Evolutionary conservation across 352 stramenopile genomes (phyloP).

Genomic region (Phytophthora gonapodyides): DNA sequence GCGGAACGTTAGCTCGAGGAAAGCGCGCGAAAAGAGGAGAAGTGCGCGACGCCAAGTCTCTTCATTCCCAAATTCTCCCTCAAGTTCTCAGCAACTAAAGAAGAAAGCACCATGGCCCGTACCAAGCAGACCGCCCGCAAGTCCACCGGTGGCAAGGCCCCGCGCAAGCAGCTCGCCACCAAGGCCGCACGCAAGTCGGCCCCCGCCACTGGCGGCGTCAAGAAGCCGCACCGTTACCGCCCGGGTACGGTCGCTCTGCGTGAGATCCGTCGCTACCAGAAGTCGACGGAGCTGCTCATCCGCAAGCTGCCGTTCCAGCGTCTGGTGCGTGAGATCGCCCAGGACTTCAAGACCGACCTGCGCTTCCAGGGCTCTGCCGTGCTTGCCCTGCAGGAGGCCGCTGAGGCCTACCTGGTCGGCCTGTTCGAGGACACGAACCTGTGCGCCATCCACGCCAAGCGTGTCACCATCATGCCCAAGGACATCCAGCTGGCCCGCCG

Average conservation of each 20-base stretch:
- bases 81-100: conserved; percentile 33
- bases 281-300: conserved; percentile 96
- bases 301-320: conserved; percentile 97
- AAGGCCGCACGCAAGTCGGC: conserved; percentile 94
- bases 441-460: conserved; percentile 94
- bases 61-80: conserved; percentile 40
- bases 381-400: conserved; percentile 87
- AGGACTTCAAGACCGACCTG: conserved; percentile 89
- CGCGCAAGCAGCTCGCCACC: conserved; percentile 93
- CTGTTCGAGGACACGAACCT: conserved; percentile 93
- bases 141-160: conserved; percentile 94
- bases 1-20: conserved; percentile 9
- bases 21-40: conserved; percentile 11
- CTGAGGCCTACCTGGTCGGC: conserved; percentile 84
- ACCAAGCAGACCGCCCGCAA: conserved; percentile 96
- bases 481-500: conserved; percentile 94
- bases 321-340: conserved; percentile 93
- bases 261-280: conserved; percentile 98
- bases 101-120: conserved; percentile 34
- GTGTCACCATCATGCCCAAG: conserved; percentile 95
- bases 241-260: conserved; percentile 91
- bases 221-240: conserved; percentile 91
- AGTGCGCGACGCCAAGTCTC: conserved; percentile 20
- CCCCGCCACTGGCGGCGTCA: conserved; percentile 91
- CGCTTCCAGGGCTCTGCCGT: conserved; percentile 90